Base-by-base conservation (phyloP, 306 rosid species). In the Leucaena leucocephala region DNA sequence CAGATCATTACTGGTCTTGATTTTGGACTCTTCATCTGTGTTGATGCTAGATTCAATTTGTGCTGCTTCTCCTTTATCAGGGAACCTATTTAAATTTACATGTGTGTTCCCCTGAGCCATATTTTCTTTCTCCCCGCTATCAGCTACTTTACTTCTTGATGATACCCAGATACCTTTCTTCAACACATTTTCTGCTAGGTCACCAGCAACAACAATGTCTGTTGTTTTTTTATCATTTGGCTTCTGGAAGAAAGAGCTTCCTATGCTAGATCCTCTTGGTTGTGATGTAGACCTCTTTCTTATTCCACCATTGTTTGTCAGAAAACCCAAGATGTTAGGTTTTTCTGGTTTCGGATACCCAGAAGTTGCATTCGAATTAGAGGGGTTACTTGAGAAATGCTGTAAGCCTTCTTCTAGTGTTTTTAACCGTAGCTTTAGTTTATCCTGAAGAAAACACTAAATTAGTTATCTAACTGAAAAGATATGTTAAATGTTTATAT, bases 371-470 rank as follows among this genome's bases (percentile, higher is more conserved):
- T 75, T 92, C 55, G 82, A 78, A 62, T 81, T 91, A 77, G 58
- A 38, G 2, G 74, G 72, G 80, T 77, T 15, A 71, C 86, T 81
- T 54, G 89, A 77, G 50, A 82, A 85, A 63, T 91, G 75, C 88
- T 90, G 90, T 40, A 95, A 77, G 76, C 98, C 97, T 82, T 92
- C 97, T 86, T 95, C 99, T 22, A 93, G 80, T 35, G 93, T 95
- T 82, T 87, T 90, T 67, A 95, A 70, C 80, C 99, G 89, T 86
- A 95, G 86, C 88, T 90, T 95, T 78, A 95, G 78, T 78, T 95
- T 95, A 57, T 92, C 97, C 99, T 95, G 87, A 45, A 63, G 72
- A 57, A 68, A 81, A 69, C 15, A 82, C 45, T 42, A 74, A 15
- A 49, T 22, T 54, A 39, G 67, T 13, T 39, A 78, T 33, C 0